Percentiles rank a stretch among this genome's conserved stretches.
Evolutionary conservation across 345 rosid genomes (phyloP).

Genomic region (Eucalyptus cloeziana): DNA sequence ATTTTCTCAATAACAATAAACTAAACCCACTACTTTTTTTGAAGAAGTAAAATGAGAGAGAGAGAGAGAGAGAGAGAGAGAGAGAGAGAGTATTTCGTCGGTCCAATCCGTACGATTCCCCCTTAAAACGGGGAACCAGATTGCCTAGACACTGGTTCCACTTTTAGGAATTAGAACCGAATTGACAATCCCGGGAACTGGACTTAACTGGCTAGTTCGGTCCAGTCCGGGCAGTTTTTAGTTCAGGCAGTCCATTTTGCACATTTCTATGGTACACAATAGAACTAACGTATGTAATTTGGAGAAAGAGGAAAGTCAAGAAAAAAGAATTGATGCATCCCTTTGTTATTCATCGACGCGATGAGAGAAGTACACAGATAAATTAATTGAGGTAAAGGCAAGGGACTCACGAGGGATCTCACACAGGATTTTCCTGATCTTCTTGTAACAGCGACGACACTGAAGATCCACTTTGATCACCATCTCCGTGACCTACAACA

Average conservation of each 20-base stretch:
- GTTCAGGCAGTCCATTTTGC: rapidly evolving
- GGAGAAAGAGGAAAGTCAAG: neutral
- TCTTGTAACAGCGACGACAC: neutral
- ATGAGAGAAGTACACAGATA: neutral
- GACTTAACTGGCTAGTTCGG: neutral
- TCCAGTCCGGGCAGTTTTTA: neutral
- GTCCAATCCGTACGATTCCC: too few species aligned
- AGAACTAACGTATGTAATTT: rapidly evolving
- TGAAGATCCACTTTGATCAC: neutral
- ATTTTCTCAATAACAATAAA: neutral
- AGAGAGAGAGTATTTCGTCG: neutral
- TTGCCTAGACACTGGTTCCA: too few species aligned
- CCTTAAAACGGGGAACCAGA: too few species aligned
- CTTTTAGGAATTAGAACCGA: rapidly evolving
- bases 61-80: rapidly evolving
- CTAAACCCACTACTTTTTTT: neutral
- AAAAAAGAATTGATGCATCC: neutral
- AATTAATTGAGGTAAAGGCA: neutral
- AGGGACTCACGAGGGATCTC: neutral
- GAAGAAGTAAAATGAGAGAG: too few species aligned
- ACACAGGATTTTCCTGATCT: neutral
- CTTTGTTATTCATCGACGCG: neutral
- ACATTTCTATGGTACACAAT: neutral
- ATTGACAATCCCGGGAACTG: too few species aligned
- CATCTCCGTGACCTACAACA: neutral